A percentile compares a stretch with the other conserved stretches of the same genome.
phyloP scores from a whole-genome alignment of 2,329 filamentous ascomycete species.

The Scedosporium dehoogii region DNA sequence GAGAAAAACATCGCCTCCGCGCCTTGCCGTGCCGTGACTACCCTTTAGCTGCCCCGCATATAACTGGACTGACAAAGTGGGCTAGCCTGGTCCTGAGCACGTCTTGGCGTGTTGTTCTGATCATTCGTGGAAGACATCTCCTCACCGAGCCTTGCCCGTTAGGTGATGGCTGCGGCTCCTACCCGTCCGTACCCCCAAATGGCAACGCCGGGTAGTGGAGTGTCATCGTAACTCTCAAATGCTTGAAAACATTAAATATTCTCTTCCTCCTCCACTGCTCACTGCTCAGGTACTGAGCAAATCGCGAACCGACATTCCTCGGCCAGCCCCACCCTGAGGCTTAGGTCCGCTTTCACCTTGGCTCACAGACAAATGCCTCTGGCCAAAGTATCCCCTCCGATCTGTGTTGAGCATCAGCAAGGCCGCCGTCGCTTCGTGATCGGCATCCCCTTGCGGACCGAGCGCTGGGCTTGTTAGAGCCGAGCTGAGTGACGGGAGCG shows the following conservation, averaged over 20 bases:
- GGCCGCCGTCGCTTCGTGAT: constrained; percentile 76
- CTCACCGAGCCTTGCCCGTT: no score
- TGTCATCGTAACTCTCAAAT: background rate
- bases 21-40: background rate
- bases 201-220: no score
- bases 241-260: background rate
- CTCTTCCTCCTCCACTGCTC: background rate
- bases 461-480: constrained; percentile 50
- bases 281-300: constrained; percentile 37
- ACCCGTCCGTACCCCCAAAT: no score
- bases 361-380: constrained; percentile 6
- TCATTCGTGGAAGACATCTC: no score
- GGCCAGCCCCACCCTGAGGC: constrained; percentile 24
- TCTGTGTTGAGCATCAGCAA: constrained; percentile 81
- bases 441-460: constrained; percentile 43
- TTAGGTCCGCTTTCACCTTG: constrained; percentile 39
- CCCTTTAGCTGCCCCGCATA: background rate
- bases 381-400: constrained; percentile 39
- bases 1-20: background rate
- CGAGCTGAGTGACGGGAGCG: constrained; percentile 34
- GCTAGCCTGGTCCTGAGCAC: background rate
- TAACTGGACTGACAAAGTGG: background rate
- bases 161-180: no score
- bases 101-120: no score
- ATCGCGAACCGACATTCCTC: constrained; percentile 45